phyloP scores from a whole-genome alignment of 257 asterid genomes.

The Primulina tabacum region DNA sequence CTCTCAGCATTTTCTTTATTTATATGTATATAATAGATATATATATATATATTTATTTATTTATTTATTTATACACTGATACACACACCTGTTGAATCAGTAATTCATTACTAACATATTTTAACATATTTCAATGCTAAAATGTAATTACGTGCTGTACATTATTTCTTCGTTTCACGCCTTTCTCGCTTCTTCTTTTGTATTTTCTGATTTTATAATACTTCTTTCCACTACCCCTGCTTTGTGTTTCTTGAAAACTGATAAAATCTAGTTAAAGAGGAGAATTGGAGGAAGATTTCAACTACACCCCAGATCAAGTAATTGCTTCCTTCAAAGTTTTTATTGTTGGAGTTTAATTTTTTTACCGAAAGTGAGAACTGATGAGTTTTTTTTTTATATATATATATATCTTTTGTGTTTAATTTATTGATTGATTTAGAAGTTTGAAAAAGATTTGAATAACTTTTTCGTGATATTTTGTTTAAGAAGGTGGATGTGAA shows the following conservation, averaged over 20 bases:
- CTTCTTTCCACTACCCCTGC: constrained; percentile 25
- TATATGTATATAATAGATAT: too few relatives aligned
- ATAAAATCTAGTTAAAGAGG: constrained; percentile 20
- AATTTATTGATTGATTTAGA: constrained; percentile 32
- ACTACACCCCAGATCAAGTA: constrained; percentile 46
- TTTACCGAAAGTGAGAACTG: constrained; percentile 3
- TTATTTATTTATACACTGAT: too few relatives aligned
- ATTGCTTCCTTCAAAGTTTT: constrained; percentile 26
- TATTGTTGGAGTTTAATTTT: constrained; percentile 4
- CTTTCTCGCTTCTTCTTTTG: constrained; percentile 33
- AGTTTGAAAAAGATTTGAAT: constrained; percentile 14
- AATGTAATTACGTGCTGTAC: not conserved
- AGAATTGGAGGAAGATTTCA: constrained; percentile 21
- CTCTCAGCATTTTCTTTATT: constrained; percentile 6
- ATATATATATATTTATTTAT: too few relatives aligned
- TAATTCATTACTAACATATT: not conserved
- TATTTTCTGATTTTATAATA: constrained; percentile 20
- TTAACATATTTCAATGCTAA: constrained; percentile 13
- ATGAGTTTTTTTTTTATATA: constrained; percentile 3
- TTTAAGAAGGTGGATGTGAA: constrained; percentile 15
- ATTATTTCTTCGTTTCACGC: constrained; percentile 16
- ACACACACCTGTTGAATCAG: not conserved
- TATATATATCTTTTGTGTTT: constrained; percentile 18
- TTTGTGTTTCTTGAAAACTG: constrained; percentile 28
- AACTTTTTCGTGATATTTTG: constrained; percentile 17